These are phyloP conservation scores for Fonsecaea pedrosoi DNA, from an alignment of 2,329 filamentous ascomycete genomes.

Conservation along the genomic window DNA sequence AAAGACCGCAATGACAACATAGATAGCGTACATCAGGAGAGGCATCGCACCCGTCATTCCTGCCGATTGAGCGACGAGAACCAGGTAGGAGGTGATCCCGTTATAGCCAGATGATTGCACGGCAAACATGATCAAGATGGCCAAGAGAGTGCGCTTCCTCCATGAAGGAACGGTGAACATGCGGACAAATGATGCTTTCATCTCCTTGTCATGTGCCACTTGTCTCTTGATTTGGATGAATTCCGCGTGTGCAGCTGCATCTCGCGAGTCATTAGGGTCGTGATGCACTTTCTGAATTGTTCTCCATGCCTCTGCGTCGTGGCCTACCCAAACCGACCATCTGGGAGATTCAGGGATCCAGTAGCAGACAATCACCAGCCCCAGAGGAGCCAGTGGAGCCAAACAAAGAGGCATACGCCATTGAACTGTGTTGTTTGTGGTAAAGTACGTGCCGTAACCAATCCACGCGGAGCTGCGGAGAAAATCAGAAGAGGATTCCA, in stretches of 20 bases:
- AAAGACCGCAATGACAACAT: background rate
- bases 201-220: constrained; percentile 31
- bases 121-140: constrained; percentile 31
- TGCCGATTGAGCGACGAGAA: constrained; percentile 47
- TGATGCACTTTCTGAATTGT: constrained; percentile 27
- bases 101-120: constrained; percentile 44
- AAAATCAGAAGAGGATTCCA: background rate
- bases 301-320: constrained; percentile 25
- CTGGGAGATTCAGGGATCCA: no score
- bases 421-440: constrained; percentile 20
- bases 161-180: constrained; percentile 33
- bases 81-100: constrained; percentile 50
- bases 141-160: constrained; percentile 24
- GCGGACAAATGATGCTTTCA: constrained; percentile 29
- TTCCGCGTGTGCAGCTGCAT: constrained; percentile 28
- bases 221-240: constrained; percentile 30
- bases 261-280: constrained; percentile 21
- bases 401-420: constrained; percentile 23
- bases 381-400: constrained; percentile 18
- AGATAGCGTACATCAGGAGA: constrained; percentile 48
- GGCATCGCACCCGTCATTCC: constrained; percentile 50
- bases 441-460: constrained; percentile 26
- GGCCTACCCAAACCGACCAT: background rate
- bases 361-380: constrained; percentile 9
- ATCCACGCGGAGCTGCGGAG: constrained; percentile 22